Percentiles rank a stretch among this genome's conserved stretches.
phyloP scores from a whole-genome alignment of 768 basidiomycete species.

The Hypholoma sublateritium region DNA sequence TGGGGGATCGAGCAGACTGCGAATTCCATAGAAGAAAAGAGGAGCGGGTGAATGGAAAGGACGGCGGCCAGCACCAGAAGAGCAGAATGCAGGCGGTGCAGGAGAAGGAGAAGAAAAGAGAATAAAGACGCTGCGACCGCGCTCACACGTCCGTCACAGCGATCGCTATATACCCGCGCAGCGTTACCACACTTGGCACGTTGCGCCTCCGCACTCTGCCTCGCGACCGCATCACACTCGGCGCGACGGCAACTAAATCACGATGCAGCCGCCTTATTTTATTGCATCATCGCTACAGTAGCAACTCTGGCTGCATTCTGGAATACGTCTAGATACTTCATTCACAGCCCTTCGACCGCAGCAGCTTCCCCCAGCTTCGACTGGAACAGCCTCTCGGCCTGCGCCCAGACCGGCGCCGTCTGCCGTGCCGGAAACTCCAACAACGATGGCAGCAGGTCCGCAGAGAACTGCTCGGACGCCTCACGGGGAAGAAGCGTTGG shows the following conservation, averaged over 20 bases:
- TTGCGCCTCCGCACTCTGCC: slow-evolving; percentile 3
- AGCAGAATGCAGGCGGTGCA: slow-evolving; percentile 16
- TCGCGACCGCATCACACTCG: neutral
- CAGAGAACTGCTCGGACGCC: slow-evolving; percentile 94
- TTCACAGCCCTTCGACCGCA: slow-evolving; percentile 32
- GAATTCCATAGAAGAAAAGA: slow-evolving; percentile 37
- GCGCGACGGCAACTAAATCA: neutral
- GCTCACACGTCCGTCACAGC: slow-evolving; percentile 17
- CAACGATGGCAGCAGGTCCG: slow-evolving; percentile 82
- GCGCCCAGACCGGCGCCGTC: slow-evolving; percentile 78
- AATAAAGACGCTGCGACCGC: slow-evolving; percentile 26
- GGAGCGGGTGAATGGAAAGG: slow-evolving; percentile 23
- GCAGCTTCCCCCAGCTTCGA: slow-evolving; percentile 49
- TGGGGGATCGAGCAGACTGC: slow-evolving; percentile 52
- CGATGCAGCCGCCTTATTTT: neutral
- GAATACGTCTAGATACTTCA: slow-evolving; percentile 7
- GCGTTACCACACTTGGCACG: slow-evolving; percentile 23
- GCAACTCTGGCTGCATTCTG: slow-evolving; percentile 6
- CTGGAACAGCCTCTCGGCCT: slow-evolving; percentile 82
- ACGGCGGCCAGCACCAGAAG: slow-evolving; percentile 56
- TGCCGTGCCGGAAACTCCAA: slow-evolving; percentile 73
- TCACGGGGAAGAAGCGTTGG: slow-evolving; percentile 95
- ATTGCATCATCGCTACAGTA: slow-evolving; percentile 8
- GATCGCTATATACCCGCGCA: slow-evolving; percentile 20
- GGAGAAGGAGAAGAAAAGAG: slow-evolving; percentile 29